Conservation (phyloP, 2,329 filamentous ascomycete species). For the Nemania sp. region DNA sequence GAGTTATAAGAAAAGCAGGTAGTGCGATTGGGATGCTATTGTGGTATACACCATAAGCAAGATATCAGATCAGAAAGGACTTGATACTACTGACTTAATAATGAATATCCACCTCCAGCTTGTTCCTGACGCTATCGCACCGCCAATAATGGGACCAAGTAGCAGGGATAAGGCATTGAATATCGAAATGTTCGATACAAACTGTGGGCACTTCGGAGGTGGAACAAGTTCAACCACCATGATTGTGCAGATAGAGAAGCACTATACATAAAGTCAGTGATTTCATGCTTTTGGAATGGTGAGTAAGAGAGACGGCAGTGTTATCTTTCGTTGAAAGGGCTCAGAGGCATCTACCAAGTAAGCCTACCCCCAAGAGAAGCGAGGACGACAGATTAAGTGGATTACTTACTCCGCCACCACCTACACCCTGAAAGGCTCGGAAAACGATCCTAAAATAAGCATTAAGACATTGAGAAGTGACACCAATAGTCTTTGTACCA, state of each 20-base stretch:
- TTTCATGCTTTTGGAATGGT: background rate
- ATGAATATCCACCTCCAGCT: conserved; percentile 43
- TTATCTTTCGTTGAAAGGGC: too few species aligned
- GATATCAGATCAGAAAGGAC: background rate
- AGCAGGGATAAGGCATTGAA: conserved; percentile 12
- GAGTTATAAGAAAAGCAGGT: conserved; percentile 4
- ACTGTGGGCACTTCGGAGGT: conserved; percentile 1
- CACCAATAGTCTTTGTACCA: background rate
- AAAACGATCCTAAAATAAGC: conserved; percentile 8
- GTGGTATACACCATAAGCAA: background rate
- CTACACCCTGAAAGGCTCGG: conserved; percentile 37
- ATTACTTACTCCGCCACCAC: conserved; percentile 30
- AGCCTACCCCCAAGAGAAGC: too few species aligned
- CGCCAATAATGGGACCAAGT: conserved; percentile 37
- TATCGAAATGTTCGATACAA: conserved; percentile 11
- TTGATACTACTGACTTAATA: conserved; percentile 31
- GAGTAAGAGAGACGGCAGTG: too few species aligned
- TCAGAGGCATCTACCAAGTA: too few species aligned
- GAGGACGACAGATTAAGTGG: too few species aligned
- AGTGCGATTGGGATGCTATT: conserved; percentile 24
- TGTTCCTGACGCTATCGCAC: conserved; percentile 30
- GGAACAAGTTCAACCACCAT: conserved; percentile 29
- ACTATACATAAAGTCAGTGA: conserved; percentile 17
- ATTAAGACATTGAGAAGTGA: background rate
- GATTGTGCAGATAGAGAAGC: conserved; percentile 24